Percentiles rank a stretch among this genome's conserved stretches.
Conservation (phyloP, 169 alveolate species). For the Plasmodium inui region DNA sequence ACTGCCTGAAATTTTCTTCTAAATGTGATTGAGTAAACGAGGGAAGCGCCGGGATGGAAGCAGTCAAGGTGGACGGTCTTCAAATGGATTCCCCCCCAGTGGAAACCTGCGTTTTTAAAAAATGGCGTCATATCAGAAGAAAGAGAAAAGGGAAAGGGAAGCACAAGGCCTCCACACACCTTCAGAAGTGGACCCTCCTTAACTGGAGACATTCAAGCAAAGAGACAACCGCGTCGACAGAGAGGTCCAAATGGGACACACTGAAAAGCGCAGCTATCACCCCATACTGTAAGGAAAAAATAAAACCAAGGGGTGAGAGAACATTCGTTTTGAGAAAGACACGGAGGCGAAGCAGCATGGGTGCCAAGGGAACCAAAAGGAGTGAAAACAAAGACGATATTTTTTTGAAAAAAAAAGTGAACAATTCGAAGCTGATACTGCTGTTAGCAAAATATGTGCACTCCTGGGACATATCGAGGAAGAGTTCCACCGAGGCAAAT, state of each 20-base stretch:
- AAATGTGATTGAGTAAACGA: not conserved
- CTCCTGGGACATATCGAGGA: not conserved
- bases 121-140: conserved; percentile 30
- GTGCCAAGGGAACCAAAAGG: not conserved
- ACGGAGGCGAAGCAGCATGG: not conserved
- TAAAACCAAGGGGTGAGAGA: not conserved
- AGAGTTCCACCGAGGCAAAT: not conserved
- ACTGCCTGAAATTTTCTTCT: not conserved
- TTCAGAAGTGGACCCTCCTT: not conserved
- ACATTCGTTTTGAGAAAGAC: conserved; percentile 1
- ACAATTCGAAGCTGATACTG: not conserved
- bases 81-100: not conserved
- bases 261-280: conserved; percentile 6
- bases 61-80: not conserved
- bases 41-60: not conserved
- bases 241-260: not conserved
- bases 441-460: not conserved
- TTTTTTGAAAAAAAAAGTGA: not conserved
- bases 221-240: not conserved
- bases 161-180: not conserved
- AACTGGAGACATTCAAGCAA: not conserved
- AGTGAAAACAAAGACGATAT: not conserved
- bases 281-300: conserved; percentile 9
- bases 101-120: conserved; percentile 9
- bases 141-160: not conserved